Evolutionary conservation across 306 rosid species (phyloP), one percentile per base, ranked within the genome.

Genomic region (Quillaja saponaria): DNA sequence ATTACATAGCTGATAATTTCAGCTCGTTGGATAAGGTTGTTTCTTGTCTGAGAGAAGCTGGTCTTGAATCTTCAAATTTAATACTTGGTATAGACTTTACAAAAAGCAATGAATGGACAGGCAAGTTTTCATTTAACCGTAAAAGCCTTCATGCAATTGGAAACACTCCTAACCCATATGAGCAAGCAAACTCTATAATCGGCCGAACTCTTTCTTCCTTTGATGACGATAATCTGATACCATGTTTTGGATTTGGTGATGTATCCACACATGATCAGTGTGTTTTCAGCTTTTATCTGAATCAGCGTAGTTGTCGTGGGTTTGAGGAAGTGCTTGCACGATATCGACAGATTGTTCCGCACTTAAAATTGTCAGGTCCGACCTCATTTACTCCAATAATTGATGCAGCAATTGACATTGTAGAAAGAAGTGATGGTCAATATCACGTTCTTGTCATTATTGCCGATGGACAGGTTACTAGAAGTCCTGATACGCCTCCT

Each of bases 91-190:
- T 92, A 44, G 99, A 88, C 85, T 92, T 89, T 79, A 92, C 99
- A 41, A 89, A 92, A 80, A 92, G 99, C 85, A 92, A 92, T 68
- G 99, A 92, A 73, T 92, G 99, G 99, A 84, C 94, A 84, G 99
- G 99, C 25, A 88, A 45, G 73, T 19, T 70, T 70, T 83, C 95
- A 16, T 92, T 84, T 71, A 70, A 82, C 54, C 80, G 99, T 74
- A 86, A 61, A 79, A 92, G 96, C 72, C 94, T 86, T 68, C 99
- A 92, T 76, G 77, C 79, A 40, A 66, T 81, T 5, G 79, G 90
- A 62, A 84, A 73, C 68, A 65, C 21, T 52, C 86, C 86, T 63
- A 92, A 92, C 76, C 99, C 99, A n/a, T 92, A 92, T 49, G 99
- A 92, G 76, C 95, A 92, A 65, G 96, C 99, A 61, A 92, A 88